Evolutionary conservation across 106 monocot species (phyloP), one percentile per base, ranked within the genome.

Genomic region (Dendrobium huoshanense): DNA sequence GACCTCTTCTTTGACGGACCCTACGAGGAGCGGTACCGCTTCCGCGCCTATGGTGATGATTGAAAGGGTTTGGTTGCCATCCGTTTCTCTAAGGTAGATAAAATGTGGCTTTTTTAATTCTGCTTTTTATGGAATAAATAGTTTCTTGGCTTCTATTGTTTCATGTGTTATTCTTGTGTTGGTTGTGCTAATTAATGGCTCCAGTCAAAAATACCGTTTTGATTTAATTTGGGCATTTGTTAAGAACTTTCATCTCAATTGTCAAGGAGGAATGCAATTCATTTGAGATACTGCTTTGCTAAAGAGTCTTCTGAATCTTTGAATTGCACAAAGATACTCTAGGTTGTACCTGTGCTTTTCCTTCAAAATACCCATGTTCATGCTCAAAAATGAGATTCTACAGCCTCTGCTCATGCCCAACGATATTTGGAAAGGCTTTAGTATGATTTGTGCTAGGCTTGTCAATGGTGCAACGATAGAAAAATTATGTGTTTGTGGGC

Each of bases 21-120:
- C 5, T 97, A 97, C 72, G 96, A 94, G 92, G 96, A 97, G 87
- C 82, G 85, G 11, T 97, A 97, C 75, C 87, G 92, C 7, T 97
- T 92, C 83, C 86, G 84, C 19, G 94, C 96, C 44, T 92, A 92
- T 47, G 96, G 94, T 0, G 96, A 97, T 27, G 92, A 94, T 42
- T 74, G 43, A 51, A 48, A 51, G 51, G 51, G 51, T 51, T 51
- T 51, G 10, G 51, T 51, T 51, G 16, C 13, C 51, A 51, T 51
- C 51, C 51, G 44, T 33, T 13, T 72, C 72, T 40, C 6, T 3
- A 37, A 72, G 72, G 72, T 72, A 16, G 16, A 37, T 15, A 40
- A 72, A 24, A 37, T 72, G 37, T 22, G 72, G 72, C 29, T 64
- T n/a, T 25, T 10, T 64, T 64, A 9, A 22, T 9, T 64, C 64